Conservation (phyloP, 2,329 filamentous ascomycete genomes). For the Madurella mycetomatis region DNA sequence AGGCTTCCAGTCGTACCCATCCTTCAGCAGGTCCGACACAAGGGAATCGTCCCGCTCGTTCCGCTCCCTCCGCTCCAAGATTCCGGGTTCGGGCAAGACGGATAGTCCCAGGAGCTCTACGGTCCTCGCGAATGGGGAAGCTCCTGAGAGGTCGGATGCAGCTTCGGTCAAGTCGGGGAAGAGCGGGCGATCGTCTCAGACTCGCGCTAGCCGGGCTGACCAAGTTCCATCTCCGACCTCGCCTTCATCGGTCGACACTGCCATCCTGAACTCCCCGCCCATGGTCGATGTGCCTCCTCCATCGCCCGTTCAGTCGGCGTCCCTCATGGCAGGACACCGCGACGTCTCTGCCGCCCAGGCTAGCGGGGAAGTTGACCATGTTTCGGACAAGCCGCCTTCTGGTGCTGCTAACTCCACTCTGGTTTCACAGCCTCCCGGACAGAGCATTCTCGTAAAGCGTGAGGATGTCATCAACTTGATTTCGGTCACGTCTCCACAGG, state of each 20-base stretch:
- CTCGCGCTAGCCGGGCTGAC: slow-evolving; percentile 45
- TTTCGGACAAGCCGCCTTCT: slow-evolving; percentile 83
- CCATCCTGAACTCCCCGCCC: slow-evolving; percentile 41
- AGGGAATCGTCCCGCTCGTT: slow-evolving; percentile 88
- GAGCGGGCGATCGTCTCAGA: slow-evolving; percentile 50
- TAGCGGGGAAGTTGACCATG: slow-evolving; percentile 86
- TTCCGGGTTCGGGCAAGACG: slow-evolving; percentile 65
- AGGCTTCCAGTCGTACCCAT: slow-evolving; percentile 78
- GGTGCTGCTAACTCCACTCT: slow-evolving; percentile 56
- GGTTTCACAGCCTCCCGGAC: slow-evolving; percentile 66
- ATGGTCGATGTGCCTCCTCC: slow-evolving; percentile 63
- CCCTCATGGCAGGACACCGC: slow-evolving; percentile 67
- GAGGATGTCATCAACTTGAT: slow-evolving; percentile 67
- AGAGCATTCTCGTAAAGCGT: slow-evolving; percentile 84
- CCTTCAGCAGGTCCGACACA: slow-evolving; percentile 87
- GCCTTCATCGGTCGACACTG: slow-evolving; percentile 39
- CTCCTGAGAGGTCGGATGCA: slow-evolving; percentile 64
- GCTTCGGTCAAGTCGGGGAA: slow-evolving; percentile 69
- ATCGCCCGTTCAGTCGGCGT: slow-evolving; percentile 78
- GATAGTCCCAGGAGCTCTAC: slow-evolving; percentile 80
- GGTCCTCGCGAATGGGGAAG: slow-evolving; percentile 59
- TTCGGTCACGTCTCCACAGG: slow-evolving; percentile 42
- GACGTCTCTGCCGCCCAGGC: slow-evolving; percentile 77
- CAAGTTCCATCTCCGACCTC: slow-evolving; percentile 38
- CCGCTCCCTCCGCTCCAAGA: slow-evolving; percentile 81